Conservation (phyloP, 1,139 yeast genomes). For the Diutina rugosa region DNA sequence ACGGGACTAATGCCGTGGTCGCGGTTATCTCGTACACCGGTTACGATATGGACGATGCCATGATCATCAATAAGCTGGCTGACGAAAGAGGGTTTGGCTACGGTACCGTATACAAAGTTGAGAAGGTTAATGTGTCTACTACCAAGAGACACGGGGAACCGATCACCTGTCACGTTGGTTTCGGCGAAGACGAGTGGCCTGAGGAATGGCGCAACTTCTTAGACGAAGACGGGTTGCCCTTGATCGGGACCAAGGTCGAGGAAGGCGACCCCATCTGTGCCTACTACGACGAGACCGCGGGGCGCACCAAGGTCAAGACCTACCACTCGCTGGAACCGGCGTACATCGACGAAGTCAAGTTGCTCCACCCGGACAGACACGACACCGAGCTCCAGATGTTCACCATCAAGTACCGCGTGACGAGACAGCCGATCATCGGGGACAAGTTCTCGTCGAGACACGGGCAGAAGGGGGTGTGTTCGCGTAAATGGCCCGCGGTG, state of each 20-base stretch:
- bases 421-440: slow-evolving; percentile 92
- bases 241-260: slow-evolving; percentile 74
- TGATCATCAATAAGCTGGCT: slow-evolving; percentile 94
- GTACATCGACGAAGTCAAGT: slow-evolving; percentile 86
- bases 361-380: slow-evolving; percentile 72
- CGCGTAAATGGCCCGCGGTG: slow-evolving; percentile 93
- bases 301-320: slow-evolving; percentile 83
- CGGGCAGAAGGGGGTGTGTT: slow-evolving; percentile 99
- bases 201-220: slow-evolving; percentile 76
- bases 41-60: slow-evolving; percentile 99
- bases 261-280: slow-evolving; percentile 97
- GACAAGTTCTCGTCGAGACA: slow-evolving; percentile 97
- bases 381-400: slow-evolving; percentile 74
- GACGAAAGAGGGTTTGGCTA: slow-evolving; percentile 97
- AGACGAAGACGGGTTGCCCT: slow-evolving; percentile 89
- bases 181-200: slow-evolving; percentile 90
- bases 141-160: slow-evolving; percentile 90
- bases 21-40: slow-evolving; percentile 98
- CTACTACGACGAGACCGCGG: slow-evolving; percentile 79
- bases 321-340: slow-evolving; percentile 95
- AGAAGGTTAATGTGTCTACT: slow-evolving; percentile 70
- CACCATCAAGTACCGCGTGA: slow-evolving; percentile 81
- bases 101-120: slow-evolving; percentile 93
- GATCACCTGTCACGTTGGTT: slow-evolving; percentile 87
- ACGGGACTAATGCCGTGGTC: slow-evolving; percentile 96